Base-by-base conservation (phyloP, 2,329 filamentous ascomycete genomes). In the Aureobasidium sp. region DNA sequence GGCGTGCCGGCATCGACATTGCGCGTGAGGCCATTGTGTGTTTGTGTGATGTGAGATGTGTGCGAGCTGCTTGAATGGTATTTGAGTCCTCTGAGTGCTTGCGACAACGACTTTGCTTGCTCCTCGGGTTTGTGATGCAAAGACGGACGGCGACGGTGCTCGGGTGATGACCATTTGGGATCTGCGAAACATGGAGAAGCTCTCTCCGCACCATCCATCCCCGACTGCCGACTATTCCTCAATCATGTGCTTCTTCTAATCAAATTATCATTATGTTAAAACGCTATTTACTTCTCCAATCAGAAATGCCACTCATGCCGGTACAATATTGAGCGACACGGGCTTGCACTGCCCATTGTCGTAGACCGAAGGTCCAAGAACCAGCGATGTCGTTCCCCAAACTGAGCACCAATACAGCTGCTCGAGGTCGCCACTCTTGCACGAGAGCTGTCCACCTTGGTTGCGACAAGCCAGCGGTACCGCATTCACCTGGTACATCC, bases 321-420 rank as follows among this genome's bases (percentile, higher is more conserved):
- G 12, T 7, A 60, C 57, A 17, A 60, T 49, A 5, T 51, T 37
- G 14, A 60, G 45, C 25, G 57, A 49, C 17, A 60, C 44, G 1
- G 20, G 22, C 57, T 42, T 60, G 45, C 57, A 60, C 15, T 34
- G 8, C 27, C 44, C 57, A 34, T 60, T 60, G 22, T 60, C 36
- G 3, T 42, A 60, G 1, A 8, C 25, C 1, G 15, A 29, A 20
- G 31, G 45, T 34, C 44, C 57, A 25, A 60, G 11, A 11, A 60
- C 45, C 34, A 60, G 14, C 6, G 44, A 49, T 12, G 44, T 49
- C 7, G 34, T 60, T 1, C 34, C 39, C 31, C 44, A 41, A 12
- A 60, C 34, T 3, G 15, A 7, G 45, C 57, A 60, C 57, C 57
- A 60, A 14, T 60, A 60, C 45, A 60, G 12, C 45, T 60, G 57